Evolutionary conservation across 768 basidiomycete species (phyloP), one percentile per base, ranked within the genome.

Genomic region (Tephrocybe sp.): DNA sequence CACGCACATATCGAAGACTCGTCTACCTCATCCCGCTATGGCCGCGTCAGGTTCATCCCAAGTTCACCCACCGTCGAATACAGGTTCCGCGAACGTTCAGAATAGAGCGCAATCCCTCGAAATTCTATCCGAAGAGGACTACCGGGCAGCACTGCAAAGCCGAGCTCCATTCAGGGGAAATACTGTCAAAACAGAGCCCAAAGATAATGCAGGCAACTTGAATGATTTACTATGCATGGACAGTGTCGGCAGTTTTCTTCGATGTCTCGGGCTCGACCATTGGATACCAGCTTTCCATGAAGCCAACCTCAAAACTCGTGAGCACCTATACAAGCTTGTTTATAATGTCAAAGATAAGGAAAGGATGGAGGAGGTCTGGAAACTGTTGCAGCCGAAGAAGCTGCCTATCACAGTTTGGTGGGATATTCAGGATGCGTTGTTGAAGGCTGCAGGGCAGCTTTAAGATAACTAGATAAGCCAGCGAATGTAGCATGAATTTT

Each of bases 381-480:
- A 34, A 31, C 18, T 53, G 9, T 19, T 53, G 11, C 41, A 48
- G 40, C 26, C n/a, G 11, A 42, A 53, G 28, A 36, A 41, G 31
- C 18, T 53, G 22, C 30, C 22, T 5, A 48, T 53, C 9, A n/a
- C n/a, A 27, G 47, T 44, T 27, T 53, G 52, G 52, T 53, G 52
- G 52, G 27, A 44, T 9, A 19, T 44, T 8, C 15, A 34, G 16
- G 32, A 34, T 34, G 32, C 0, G 12, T 45, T 25, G 5, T 39
- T 13, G 28, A 44, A 8, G 13, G 32, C 19, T 12, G 9, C 31
- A 7, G 15, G 34, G 15, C 3, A 31, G 9, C 30, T 34, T 21
- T 9, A 25, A 19, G 9, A 18, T 4, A 18, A 21, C 2, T 4
- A 42, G 13, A 16, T 44, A 9, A n/a, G 15, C 5, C 15, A 1